Percentiles rank a stretch among this genome's conserved stretches.
Evolutionary conservation across 176 grass and related monocot genomes (phyloP).

Genomic region (Rhipidocladum racemiflorum): DNA sequence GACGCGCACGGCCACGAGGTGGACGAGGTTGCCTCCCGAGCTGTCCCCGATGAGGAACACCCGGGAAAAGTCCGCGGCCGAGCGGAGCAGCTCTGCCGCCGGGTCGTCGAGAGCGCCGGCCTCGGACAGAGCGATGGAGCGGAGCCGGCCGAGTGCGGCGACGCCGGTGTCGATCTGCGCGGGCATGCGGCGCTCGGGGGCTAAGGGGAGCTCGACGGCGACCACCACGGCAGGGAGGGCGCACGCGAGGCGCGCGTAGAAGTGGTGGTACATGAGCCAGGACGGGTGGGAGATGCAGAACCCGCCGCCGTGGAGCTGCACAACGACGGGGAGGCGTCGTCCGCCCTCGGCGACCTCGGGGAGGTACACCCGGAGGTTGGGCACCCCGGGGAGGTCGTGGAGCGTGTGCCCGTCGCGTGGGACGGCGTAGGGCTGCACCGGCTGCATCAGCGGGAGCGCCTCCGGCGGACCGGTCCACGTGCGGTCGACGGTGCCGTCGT

Average conservation of each 20-base stretch:
- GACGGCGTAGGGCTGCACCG: conserved; percentile 39
- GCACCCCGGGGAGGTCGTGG: conserved; percentile 68
- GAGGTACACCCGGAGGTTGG: conserved; percentile 71
- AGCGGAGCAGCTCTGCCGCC: not conserved
- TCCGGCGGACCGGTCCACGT: conserved; percentile 70
- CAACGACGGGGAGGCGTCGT: conserved; percentile 43
- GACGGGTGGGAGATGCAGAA: conserved; percentile 81
- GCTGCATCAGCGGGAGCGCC: conserved; percentile 69
- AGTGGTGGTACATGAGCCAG: conserved; percentile 82
- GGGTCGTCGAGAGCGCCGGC: not conserved
- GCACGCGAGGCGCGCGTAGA: conserved; percentile 64
- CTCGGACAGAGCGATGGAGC: conserved; percentile 32
- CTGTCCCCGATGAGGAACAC: conserved; percentile 61
- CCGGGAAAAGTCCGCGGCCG: conserved; percentile 40
- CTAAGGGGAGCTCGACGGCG: conserved; percentile 65
- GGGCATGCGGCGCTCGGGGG: conserved; percentile 64
- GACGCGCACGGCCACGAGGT: conserved; percentile 26
- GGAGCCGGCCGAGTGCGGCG: conserved; percentile 53
- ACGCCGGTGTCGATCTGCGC: conserved; percentile 46
- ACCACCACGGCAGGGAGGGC: conserved; percentile 48
- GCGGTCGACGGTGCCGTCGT: conserved; percentile 80
- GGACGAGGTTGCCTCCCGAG: conserved; percentile 44
- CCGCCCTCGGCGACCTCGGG: not conserved
- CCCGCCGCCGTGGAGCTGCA: conserved; percentile 82
- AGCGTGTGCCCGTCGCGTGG: conserved; percentile 68